A percentile compares a stretch with the other conserved stretches of the same genome.
Conservation (phyloP, 2,329 filamentous ascomycete genomes). For the Chaetomiaceae sp. region DNA sequence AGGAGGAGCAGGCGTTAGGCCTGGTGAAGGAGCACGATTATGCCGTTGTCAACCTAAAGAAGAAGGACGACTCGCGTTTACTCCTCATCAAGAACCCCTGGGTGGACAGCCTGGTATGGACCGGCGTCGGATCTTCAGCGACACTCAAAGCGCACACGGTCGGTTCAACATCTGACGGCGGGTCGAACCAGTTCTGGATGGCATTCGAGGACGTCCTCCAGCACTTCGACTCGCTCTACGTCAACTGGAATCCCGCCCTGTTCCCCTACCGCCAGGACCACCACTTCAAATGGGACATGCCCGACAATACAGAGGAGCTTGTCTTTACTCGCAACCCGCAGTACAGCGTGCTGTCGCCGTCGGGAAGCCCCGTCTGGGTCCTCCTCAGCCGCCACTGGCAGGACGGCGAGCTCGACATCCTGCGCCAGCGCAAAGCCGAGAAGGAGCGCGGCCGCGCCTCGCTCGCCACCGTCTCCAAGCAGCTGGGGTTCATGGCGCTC, state of each 20-base stretch:
- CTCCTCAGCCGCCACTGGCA: slow-evolving; percentile 83
- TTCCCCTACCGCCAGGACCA: slow-evolving; percentile 81
- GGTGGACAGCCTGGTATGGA: slow-evolving; percentile 77
- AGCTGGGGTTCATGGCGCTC: slow-evolving; percentile 80
- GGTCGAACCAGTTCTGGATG: slow-evolving; percentile 89
- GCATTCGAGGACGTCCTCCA: slow-evolving; percentile 80
- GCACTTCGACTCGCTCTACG: slow-evolving; percentile 90
- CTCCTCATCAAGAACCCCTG: slow-evolving; percentile 94
- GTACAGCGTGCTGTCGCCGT: slow-evolving; percentile 61
- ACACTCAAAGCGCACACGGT: slow-evolving; percentile 28
- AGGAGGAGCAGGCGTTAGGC: slow-evolving; percentile 75
- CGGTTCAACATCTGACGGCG: slow-evolving; percentile 29
- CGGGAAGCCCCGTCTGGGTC: slow-evolving; percentile 69
- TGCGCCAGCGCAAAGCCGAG: slow-evolving; percentile 36
- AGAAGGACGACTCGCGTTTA: slow-evolving; percentile 57
- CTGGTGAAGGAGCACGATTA: slow-evolving; percentile 92
- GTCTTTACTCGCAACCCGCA: slow-evolving; percentile 64
- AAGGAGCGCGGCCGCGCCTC: slow-evolving; percentile 30
- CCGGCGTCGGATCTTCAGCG: slow-evolving; percentile 43
- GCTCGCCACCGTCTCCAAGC: slow-evolving; percentile 44
- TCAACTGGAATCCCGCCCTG: slow-evolving; percentile 92
- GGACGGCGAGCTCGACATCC: slow-evolving; percentile 58
- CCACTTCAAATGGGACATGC: slow-evolving; percentile 78
- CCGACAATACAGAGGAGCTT: slow-evolving; percentile 43
- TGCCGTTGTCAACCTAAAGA: slow-evolving; percentile 72